Conservation (phyloP, 1,284 basidiomycete species). For the Sutorius eximius region DNA sequence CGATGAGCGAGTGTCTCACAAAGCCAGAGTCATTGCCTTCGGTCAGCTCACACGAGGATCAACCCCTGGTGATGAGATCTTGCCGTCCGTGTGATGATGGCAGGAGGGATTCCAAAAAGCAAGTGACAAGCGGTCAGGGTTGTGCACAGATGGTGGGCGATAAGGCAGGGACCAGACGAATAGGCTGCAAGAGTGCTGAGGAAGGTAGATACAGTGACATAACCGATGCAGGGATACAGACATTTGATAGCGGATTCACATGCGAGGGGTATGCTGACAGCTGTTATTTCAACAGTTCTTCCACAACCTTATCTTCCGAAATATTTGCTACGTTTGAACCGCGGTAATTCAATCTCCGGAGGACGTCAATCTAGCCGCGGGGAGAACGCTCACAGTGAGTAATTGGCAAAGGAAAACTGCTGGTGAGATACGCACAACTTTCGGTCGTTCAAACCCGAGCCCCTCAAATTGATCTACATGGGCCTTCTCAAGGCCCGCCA, state of each 20-base stretch:
- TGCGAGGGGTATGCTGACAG: constrained; percentile 28
- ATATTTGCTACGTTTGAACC: constrained; percentile 67
- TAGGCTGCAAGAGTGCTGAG: constrained; percentile 12
- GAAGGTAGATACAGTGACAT: constrained; percentile 31
- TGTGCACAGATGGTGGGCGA: constrained; percentile 8
- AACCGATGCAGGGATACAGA: constrained; percentile 27
- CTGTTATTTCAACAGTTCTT: constrained; percentile 53
- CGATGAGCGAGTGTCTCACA: not conserved
- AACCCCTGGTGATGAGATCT: constrained; percentile 5
- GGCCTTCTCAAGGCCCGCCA: constrained; percentile 70
- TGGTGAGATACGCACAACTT: constrained; percentile 62
- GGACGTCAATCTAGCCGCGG: constrained; percentile 72
- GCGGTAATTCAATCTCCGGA: constrained; percentile 90
- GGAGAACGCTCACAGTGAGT: constrained; percentile 3
- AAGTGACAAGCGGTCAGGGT: constrained; percentile 3
- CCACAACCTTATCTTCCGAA: constrained; percentile 58
- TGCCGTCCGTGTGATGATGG: constrained; percentile 2
- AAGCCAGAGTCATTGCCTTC: not conserved
- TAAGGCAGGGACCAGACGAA: constrained; percentile 16
- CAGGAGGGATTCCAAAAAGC: constrained; percentile 2
- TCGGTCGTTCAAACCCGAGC: constrained; percentile 70
- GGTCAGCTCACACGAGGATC: constrained; percentile 8
- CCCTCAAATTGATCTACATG: constrained; percentile 75
- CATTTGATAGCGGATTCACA: constrained; percentile 20
- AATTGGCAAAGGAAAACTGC: not conserved